Base-by-base conservation (phyloP, 805 yeast genomes). In the Barnettozyma botsteinii region DNA sequence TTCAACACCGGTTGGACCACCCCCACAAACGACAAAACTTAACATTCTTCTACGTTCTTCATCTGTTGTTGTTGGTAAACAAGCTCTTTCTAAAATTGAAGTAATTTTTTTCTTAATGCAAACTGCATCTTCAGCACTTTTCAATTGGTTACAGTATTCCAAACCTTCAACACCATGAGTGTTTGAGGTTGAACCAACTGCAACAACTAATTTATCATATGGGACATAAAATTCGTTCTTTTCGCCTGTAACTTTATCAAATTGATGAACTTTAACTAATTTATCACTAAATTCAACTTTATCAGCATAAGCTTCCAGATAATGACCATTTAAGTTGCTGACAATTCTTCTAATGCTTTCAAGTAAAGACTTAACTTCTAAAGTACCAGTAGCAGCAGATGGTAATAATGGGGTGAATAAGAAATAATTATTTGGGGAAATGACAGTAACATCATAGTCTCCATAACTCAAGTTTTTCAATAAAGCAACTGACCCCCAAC, bases 1-100 rank as follows among this genome's bases (percentile, higher is more conserved):
- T 55, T 79, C 86, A 26, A 77, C 83, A 50, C 86, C 86, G 1
- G 86, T 79, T 40, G 86, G 85, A 32, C 86, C 86, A 45, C 85
- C 86, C 46, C 86, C 86, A 57, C 85, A 79, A 25, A 79, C 73
- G 12, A 79, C 84, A 57, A 79, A 79, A 38, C 79, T 72, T 34
- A 80, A 64, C 44, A 80, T 57, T 42, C 69, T 70, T 51, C 75
- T 75, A 48, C 85, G 72, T 52, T 79, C 84, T 33, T 70, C 81
- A 47, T 75, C 81, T 1, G 78, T 46, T 0, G 83, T 77, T 0
- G 84, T 73, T 39, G 85, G 85, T 47, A 80, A 61, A 47, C 82
- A 72, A 3, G 87, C 85, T 42, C 59, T 63, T 53, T 80, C 87
- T 40, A 80, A 61, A 45, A 75, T 69, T 21, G 64, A 61, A 29